A percentile compares a stretch with the other conserved stretches of the same genome.
phyloP scores from a whole-genome alignment of 2,329 filamentous ascomycete genomes.

The Alternaria gansuensis region DNA sequence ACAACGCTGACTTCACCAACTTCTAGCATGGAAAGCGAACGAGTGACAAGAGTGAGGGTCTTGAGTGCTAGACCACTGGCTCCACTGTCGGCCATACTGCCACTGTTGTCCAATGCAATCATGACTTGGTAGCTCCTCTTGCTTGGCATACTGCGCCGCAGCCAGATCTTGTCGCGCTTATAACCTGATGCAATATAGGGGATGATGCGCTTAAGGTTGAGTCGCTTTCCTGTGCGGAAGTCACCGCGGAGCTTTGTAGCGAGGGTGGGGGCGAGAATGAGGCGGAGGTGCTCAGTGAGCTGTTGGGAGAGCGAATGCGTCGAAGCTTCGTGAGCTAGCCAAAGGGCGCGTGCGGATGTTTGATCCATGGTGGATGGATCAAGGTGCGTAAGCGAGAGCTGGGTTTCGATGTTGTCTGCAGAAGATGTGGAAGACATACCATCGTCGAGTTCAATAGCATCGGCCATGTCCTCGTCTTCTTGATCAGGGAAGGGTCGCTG shows the following conservation, averaged over 20 bases:
- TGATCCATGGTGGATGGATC: slow-evolving; percentile 54
- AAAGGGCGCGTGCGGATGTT: slow-evolving; percentile 74
- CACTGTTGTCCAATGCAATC: slow-evolving; percentile 94
- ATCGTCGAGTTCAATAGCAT: slow-evolving; percentile 49
- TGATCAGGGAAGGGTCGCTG: slow-evolving; percentile 47
- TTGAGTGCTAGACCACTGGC: slow-evolving; percentile 87
- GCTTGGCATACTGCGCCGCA: slow-evolving; percentile 88
- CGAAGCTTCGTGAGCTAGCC: slow-evolving; percentile 82
- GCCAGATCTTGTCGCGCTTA: slow-evolving; percentile 99
- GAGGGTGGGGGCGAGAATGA: slow-evolving; percentile 93
- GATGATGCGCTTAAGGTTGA: slow-evolving; percentile 99
- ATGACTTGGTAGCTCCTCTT: slow-evolving; percentile 98
- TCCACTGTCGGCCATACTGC: slow-evolving; percentile 86
- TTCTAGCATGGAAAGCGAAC: slow-evolving; percentile 89
- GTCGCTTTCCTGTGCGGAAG: slow-evolving; percentile 95
- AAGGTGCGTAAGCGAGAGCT: slow-evolving; percentile 78
- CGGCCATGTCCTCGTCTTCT: slow-evolving; percentile 53
- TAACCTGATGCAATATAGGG: slow-evolving; percentile 98
- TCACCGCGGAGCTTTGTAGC: slow-evolving; percentile 96
- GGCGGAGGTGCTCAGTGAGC: slow-evolving; percentile 90
- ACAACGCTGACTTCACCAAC: slow-evolving; percentile 92
- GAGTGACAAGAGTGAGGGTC: slow-evolving; percentile 89
- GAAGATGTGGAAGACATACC: slow-evolving; percentile 49
- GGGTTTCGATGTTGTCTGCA: slow-evolving; percentile 60
- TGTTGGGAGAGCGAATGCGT: slow-evolving; percentile 88